phyloP scores from a whole-genome alignment of 179 eudicot species.

The Camellia oleifera region DNA sequence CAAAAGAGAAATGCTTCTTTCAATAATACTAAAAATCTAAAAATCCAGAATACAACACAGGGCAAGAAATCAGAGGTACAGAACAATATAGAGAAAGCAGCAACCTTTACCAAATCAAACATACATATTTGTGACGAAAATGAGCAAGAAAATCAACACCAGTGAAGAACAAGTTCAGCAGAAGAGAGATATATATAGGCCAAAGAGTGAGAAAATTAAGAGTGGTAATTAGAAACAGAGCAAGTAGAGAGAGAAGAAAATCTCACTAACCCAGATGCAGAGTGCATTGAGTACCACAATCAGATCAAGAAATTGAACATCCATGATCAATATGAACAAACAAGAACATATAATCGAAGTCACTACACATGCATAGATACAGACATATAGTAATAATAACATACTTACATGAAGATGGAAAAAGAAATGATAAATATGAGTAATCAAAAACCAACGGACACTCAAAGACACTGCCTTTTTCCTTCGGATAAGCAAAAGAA shows the following conservation, averaged over 20 bases:
- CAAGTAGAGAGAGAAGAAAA: neutral
- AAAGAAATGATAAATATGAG: neutral
- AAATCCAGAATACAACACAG: neutral
- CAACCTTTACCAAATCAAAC: slow-evolving; percentile 10
- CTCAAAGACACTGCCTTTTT: neutral
- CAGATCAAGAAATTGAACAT: slow-evolving; percentile 7
- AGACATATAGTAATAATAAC: neutral
- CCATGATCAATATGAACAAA: neutral
- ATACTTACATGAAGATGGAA: neutral
- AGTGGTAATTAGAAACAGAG: neutral
- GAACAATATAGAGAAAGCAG: neutral
- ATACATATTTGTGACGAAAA: neutral
- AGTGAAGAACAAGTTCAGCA: neutral
- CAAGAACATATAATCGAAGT: neutral
- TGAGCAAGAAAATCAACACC: neutral
- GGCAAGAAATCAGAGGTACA: neutral
- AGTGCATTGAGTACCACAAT: neutral
- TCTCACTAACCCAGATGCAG: neutral
- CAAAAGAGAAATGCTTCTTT: neutral
- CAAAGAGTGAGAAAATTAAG: neutral
- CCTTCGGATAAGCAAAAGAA: slow-evolving; percentile 1
- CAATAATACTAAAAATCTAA: neutral
- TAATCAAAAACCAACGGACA: neutral
- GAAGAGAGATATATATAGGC: neutral
- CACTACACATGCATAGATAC: neutral